Percentiles rank a stretch among this genome's conserved stretches.
Evolutionary conservation across 805 yeast species (phyloP).

Genomic region (Brettanomyces nanus): DNA sequence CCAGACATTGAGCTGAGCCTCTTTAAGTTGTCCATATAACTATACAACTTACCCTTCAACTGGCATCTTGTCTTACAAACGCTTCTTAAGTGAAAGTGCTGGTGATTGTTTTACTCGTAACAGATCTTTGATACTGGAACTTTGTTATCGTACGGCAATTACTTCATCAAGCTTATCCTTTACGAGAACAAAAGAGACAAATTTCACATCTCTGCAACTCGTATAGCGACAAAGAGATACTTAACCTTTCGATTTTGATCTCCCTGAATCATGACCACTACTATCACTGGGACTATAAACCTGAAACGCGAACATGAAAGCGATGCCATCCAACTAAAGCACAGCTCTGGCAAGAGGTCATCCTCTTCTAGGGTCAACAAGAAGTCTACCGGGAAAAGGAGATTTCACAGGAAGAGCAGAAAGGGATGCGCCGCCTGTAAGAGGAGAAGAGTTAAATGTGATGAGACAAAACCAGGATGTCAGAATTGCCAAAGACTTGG

Average conservation of each 20-base stretch:
- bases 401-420: constrained; percentile 83
- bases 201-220: too few relatives aligned
- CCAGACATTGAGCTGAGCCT: too few relatives aligned
- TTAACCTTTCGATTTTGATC: neutral
- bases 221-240: neutral
- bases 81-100: too few relatives aligned
- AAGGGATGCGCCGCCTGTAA: constrained; percentile 89
- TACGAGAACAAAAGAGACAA: too few relatives aligned
- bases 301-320: neutral
- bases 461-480: constrained; percentile 76
- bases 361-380: constrained; percentile 19
- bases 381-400: constrained; percentile 61
- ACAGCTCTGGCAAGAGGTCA: neutral
- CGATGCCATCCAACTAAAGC: neutral
- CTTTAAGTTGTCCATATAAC: too few relatives aligned
- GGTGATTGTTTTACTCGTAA: too few relatives aligned
- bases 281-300: neutral
- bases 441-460: constrained; percentile 86
- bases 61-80: too few relatives aligned
- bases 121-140: too few relatives aligned
- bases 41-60: too few relatives aligned
- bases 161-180: too few relatives aligned
- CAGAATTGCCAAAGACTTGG: constrained; percentile 73
- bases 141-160: too few relatives aligned
- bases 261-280: neutral